These are phyloP conservation scores for Apiospora phragmitis DNA, from an alignment of 2,329 filamentous ascomycete genomes.

Conservation along the genomic window DNA sequence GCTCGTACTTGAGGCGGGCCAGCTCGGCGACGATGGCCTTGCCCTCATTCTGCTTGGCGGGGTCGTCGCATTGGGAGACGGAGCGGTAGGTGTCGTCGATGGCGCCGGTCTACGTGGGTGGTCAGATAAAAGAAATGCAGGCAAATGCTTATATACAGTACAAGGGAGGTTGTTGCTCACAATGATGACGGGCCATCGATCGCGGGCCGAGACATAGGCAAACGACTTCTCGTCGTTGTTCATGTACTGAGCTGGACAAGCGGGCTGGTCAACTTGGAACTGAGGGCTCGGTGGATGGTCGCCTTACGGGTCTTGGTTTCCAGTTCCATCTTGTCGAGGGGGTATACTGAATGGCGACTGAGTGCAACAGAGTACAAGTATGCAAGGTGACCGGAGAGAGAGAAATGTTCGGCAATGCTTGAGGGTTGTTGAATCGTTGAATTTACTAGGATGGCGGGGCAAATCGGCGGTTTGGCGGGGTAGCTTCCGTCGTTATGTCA, in stretches of 20 bases:
- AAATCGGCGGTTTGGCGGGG: not conserved
- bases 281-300: not conserved
- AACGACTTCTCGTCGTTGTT: constrained; percentile 87
- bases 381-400: not conserved
- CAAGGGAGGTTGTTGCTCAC: constrained; percentile 48
- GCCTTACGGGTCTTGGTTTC: constrained; percentile 72
- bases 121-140: constrained; percentile 3
- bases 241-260: constrained; percentile 64
- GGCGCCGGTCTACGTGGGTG: constrained; percentile 69
- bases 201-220: constrained; percentile 78
- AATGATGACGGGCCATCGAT: constrained; percentile 92
- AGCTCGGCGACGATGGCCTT: constrained; percentile 82
- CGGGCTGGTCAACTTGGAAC: not conserved
- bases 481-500: not conserved
- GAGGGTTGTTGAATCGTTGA: not conserved
- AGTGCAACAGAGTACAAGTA: not conserved
- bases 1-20: constrained; percentile 85
- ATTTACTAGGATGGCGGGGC: not conserved
- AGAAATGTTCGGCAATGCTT: not conserved
- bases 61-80: constrained; percentile 57
- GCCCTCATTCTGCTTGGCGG: constrained; percentile 73
- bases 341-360: not conserved
- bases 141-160: not conserved
- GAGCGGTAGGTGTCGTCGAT: constrained; percentile 93
- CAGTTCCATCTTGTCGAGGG: constrained; percentile 61